Conservation (phyloP, 2,329 filamentous ascomycete species). For the Didymosphaeria variabile region DNA sequence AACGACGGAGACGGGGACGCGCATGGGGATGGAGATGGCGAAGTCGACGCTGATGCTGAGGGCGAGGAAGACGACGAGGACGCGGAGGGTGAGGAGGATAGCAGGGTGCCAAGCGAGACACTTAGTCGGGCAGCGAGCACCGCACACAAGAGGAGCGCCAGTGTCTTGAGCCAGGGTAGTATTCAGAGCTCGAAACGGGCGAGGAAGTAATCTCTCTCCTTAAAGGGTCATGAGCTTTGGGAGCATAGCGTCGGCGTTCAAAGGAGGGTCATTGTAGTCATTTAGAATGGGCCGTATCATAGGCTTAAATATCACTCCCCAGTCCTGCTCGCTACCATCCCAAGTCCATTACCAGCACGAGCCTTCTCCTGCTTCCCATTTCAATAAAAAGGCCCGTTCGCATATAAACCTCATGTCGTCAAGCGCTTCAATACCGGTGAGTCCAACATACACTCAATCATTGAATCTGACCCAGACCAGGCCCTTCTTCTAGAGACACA, state of each 20-base stretch:
- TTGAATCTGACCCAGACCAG: too few species aligned
- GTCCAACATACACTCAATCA: too few species aligned
- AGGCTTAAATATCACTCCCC: too few species aligned
- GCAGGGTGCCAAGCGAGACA: constrained; percentile 35
- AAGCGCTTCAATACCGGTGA: too few species aligned
- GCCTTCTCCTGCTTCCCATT: too few species aligned
- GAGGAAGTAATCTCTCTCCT: constrained; percentile 34
- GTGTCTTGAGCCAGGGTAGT: constrained; percentile 71
- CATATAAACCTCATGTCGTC: too few species aligned
- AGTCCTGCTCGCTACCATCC: too few species aligned
- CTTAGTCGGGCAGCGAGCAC: constrained; percentile 35
- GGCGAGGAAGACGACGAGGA: constrained; percentile 34
- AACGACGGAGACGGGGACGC: constrained; percentile 50
- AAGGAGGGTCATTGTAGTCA: neutral
- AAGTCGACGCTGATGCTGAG: constrained; percentile 29
- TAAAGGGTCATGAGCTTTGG: neutral
- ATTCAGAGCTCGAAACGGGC: constrained; percentile 43
- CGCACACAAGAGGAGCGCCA: constrained; percentile 80
- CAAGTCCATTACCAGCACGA: too few species aligned
- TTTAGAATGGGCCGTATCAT: neutral
- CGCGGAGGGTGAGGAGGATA: constrained; percentile 47
- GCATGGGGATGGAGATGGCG: constrained; percentile 26
- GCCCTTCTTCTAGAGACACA: too few species aligned
- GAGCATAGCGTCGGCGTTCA: neutral
- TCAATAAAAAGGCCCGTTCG: too few species aligned